Base-by-base conservation (phyloP, 306 rosid genomes). In the Acmispon strigosus region DNA sequence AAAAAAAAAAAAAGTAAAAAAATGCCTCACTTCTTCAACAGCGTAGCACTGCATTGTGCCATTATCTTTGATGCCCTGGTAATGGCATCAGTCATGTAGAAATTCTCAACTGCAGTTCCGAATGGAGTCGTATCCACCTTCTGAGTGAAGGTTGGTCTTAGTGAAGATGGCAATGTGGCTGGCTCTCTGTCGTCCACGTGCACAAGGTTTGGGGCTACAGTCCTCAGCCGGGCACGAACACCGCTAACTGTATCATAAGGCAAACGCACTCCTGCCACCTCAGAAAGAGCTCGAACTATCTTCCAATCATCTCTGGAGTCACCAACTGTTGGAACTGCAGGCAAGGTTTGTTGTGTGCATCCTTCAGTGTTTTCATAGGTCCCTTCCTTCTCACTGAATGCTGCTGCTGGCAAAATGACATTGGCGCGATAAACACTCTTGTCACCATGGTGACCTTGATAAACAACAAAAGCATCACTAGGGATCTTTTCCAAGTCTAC, bases 301-400 rank as follows among this genome's bases (percentile, higher is more conserved):
- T 91, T 94, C 99, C 99, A 94, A 70, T 94, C 99, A 42, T 94
- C 99, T 78, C 99, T 84, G 22, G 99, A 95, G 81, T 94, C 99
- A 4, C 96, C 99, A 0, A 94, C 99, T 32, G 96, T 91, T 11
- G 99, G 97, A 62, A 94, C 99, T 42, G 97, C 97, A 65, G 99
- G 99, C 79, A 92, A 37, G 41, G 99, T 94, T 77, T 86, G 96
- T 78, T 91, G 99, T 17, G 89, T 4, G 75, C 90, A 91, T 37
- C 99, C 99, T 76, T 94, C 99, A 0, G 97, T 94, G 60, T 94
- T 94, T 74, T 86, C 96, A 16, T 89, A 94, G 13, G 87, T 94
- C 14, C 96, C 99, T 77, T 94, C 99, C 82, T 94, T 94, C 86
- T 94, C 99, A 44, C 96, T 94, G 83, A 94, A 91, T 32, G 99